Conservation (phyloP, 352 stramenopile species). For the Globisporangium canariense region DNA sequence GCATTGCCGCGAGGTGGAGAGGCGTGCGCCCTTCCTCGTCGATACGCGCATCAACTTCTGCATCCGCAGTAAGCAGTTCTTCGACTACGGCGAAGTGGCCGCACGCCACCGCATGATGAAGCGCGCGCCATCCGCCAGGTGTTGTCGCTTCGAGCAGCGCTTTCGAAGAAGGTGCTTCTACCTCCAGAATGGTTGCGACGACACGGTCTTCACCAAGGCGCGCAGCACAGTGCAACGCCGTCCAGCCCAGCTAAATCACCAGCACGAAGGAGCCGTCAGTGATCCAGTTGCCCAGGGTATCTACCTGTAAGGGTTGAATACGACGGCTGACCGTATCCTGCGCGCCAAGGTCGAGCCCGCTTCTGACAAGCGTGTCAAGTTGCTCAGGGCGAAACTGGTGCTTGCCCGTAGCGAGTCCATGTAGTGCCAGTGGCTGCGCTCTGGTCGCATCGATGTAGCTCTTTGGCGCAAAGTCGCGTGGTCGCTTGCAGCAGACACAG, state of each 20-base stretch:
- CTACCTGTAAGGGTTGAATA: not conserved
- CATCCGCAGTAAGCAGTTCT: slow-evolving; percentile 7
- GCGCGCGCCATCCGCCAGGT: slow-evolving; percentile 12
- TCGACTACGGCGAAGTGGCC: slow-evolving; percentile 7
- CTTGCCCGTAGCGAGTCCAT: slow-evolving; percentile 8
- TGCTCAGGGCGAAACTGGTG: slow-evolving; percentile 10
- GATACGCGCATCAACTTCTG: slow-evolving; percentile 6
- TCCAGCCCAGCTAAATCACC: slow-evolving; percentile 10
- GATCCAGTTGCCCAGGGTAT: not conserved
- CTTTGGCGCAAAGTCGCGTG: slow-evolving; percentile 9
- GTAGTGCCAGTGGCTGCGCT: slow-evolving; percentile 12
- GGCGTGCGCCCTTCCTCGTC: slow-evolving; percentile 4
- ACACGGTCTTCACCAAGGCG: slow-evolving; percentile 2
- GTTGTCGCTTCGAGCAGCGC: slow-evolving; percentile 11
- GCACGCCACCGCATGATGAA: slow-evolving; percentile 7
- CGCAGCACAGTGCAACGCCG: slow-evolving; percentile 10
- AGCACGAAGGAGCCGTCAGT: too few relatives aligned
- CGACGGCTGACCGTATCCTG: slow-evolving; percentile 4
- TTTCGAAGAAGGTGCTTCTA: not conserved
- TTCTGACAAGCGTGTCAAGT: slow-evolving; percentile 1
- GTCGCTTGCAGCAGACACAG: slow-evolving; percentile 14
- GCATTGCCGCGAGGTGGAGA: slow-evolving; percentile 5
- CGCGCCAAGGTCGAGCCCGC: not conserved
- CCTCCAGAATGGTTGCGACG: slow-evolving; percentile 6
- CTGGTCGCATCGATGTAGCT: slow-evolving; percentile 10